Percentiles rank a stretch among this genome's conserved stretches.
Evolutionary conservation across 805 yeast species (phyloP).

Genomic region (Yarrowia sp.): DNA sequence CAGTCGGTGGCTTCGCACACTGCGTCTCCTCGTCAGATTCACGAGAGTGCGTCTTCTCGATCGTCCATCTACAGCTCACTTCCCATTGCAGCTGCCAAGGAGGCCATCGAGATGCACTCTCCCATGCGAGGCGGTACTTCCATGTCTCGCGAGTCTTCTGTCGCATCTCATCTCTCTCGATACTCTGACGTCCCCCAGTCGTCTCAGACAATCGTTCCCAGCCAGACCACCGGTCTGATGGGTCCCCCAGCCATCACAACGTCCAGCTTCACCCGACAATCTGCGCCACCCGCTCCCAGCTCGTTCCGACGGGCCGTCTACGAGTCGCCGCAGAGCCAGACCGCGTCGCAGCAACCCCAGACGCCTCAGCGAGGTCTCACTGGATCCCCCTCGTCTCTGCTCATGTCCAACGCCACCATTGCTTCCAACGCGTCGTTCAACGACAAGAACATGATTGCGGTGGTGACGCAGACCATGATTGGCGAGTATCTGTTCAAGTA

Average conservation of each 20-base stretch:
- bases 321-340: constrained; percentile 1
- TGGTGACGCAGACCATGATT: constrained; percentile 86
- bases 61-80: background rate
- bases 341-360: background rate
- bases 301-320: constrained; percentile 3
- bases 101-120: constrained; percentile 23
- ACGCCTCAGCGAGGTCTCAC: background rate
- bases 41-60: background rate
- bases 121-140: background rate
- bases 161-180: background rate
- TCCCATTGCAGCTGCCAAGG: constrained; percentile 20
- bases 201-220: background rate
- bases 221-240: background rate
- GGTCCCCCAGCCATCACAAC: constrained; percentile 3
- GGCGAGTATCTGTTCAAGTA: constrained; percentile 90
- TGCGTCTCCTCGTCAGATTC: background rate
- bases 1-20: background rate
- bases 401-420: constrained; percentile 30
- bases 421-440: constrained; percentile 30
- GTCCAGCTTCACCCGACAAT: background rate
- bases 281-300: background rate
- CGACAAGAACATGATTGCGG: constrained; percentile 69
- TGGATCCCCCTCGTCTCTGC: background rate
- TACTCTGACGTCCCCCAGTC: background rate
- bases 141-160: constrained; percentile 4